Conservation (phyloP, 208 protist genomes). For the Crithidia expoeki region DNA sequence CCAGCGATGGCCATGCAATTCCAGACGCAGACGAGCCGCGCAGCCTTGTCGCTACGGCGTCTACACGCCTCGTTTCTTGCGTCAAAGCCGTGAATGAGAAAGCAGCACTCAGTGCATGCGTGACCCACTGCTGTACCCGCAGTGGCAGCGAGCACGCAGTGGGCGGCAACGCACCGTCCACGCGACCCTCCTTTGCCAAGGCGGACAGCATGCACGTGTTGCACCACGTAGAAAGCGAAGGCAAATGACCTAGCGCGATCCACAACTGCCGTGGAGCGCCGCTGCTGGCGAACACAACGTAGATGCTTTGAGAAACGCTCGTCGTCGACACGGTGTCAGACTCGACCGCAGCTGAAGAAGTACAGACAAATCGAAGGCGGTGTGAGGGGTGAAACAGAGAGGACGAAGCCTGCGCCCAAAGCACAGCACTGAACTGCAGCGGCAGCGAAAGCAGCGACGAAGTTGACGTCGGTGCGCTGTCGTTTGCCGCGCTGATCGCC, state of each 20-base stretch:
- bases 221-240: constrained; percentile 23
- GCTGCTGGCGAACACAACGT: constrained; percentile 19
- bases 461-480: not conserved
- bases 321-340: not conserved
- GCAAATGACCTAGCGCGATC: constrained; percentile 12
- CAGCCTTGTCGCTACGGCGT: not conserved
- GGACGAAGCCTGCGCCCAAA: not conserved
- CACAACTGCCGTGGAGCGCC: constrained; percentile 1
- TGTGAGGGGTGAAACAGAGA: constrained; percentile 17
- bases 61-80: not conserved
- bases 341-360: not conserved
- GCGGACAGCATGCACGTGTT: not conserved
- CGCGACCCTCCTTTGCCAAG: not conserved
- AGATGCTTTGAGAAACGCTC: not conserved
- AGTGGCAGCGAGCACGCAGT: not conserved
- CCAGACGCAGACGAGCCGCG: not conserved
- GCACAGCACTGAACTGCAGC: not conserved
- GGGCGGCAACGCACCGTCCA: not conserved
- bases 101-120: constrained; percentile 23
- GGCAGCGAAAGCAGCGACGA: constrained; percentile 23
- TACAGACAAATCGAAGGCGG: constrained; percentile 29
- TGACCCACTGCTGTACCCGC: constrained; percentile 6
- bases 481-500: not conserved
- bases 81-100: not conserved
- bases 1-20: not conserved